Evolutionary conservation across 305 asterid species (phyloP), one percentile per base, ranked within the genome.

Genomic region (Fraxinus platypoda): DNA sequence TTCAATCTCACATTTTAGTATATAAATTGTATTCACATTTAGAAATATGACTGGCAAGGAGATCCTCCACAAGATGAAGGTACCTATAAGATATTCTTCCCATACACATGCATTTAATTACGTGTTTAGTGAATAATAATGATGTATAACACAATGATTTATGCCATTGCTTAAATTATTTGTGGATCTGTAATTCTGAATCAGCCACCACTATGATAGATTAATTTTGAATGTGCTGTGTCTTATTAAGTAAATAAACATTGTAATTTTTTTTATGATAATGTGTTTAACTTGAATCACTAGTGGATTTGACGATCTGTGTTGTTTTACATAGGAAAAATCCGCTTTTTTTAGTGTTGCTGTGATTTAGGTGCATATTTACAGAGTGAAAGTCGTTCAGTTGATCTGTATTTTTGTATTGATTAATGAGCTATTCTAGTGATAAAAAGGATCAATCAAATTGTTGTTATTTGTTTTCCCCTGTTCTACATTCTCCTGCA

Each of bases 21-120:
- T 25, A 9, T 30, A 30, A 30, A 4, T 34, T 1, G 12, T 34
- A 2, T 57, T 5, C 31, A 2, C 8, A 6, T 4, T 77, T 34
- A 1, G 37, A 6, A 78, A 1, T 81, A 93, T 90, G 93, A n/a
- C 91, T 9, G 92, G 92, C 19, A 84, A 87, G 83, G 93, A 90
- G 82, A 84, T 90, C 59, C 74, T 92, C 30, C 86, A 86, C 35
- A 93, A 91, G 86, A 87, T 90, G 84, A 93, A 93, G 97, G 97
- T 93, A 86, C 74, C 17, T 35, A 12, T n/a, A 2, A 2, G 1
- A 3, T 1, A 31, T 8, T 37, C 3, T 77, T 26, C 71, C 7
- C 62, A 57, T 31, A n/a, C 80, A 23, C 38, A n/a, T 19, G 17
- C 11, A 41, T 23, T 81, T 73, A 0, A n/a, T 76, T 31, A 1